phyloP scores from a whole-genome alignment of 2,329 filamentous ascomycete genomes.

The Diaporthe vaccinii region DNA sequence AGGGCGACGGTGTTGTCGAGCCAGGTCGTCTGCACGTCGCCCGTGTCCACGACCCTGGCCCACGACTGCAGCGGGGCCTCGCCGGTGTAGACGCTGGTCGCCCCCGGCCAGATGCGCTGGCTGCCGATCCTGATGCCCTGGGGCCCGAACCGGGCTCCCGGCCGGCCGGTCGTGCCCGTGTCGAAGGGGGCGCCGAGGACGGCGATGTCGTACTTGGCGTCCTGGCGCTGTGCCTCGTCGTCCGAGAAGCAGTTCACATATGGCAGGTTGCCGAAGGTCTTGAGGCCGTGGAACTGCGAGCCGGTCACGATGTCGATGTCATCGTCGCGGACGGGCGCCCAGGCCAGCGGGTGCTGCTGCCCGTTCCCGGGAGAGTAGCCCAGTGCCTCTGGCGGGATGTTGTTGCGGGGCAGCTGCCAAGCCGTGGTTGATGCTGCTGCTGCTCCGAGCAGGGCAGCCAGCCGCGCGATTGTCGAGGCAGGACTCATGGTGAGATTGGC shows the following conservation, averaged over 20 bases:
- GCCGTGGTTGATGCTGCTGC: conserved; percentile 3
- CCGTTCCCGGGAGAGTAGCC: neutral
- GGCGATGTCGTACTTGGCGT: conserved; percentile 68
- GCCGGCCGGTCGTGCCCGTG: conserved; percentile 48
- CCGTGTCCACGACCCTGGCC: conserved; percentile 76
- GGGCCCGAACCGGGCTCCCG: conserved; percentile 38
- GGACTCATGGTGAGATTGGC: conserved; percentile 27
- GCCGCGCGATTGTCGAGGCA: neutral
- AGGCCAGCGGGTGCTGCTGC: conserved; percentile 28
- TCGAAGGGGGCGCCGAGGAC: conserved; percentile 66
- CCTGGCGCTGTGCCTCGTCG: conserved; percentile 58
- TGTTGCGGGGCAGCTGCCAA: conserved; percentile 36
- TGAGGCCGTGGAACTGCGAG: conserved; percentile 67
- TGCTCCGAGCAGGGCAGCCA: conserved; percentile 11
- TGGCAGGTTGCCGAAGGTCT: conserved; percentile 73
- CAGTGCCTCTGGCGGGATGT: conserved; percentile 8
- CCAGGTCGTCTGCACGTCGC: conserved; percentile 82
- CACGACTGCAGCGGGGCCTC: conserved; percentile 33
- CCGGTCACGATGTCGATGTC: conserved; percentile 56
- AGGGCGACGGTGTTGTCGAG: conserved; percentile 83
- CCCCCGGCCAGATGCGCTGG: conserved; percentile 37
- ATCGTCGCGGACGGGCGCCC: conserved; percentile 43
- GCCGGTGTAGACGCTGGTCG: conserved; percentile 37
- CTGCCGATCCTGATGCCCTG: conserved; percentile 40
- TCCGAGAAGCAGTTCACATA: conserved; percentile 73